Conservation (phyloP, 2,329 filamentous ascomycete species). For the Tolypocladium sp. region DNA sequence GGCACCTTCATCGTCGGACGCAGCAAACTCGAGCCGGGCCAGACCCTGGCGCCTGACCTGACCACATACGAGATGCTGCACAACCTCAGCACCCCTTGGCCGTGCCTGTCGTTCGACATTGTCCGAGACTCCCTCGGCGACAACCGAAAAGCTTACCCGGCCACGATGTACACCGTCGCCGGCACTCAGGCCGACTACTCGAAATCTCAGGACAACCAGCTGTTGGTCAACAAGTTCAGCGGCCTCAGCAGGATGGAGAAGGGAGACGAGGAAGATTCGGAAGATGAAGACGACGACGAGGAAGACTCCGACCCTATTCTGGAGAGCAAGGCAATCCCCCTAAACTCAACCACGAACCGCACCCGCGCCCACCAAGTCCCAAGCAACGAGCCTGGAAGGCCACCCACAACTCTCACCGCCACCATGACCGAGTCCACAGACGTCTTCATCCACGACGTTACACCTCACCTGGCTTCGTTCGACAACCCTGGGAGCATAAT, state of each 20-base stretch:
- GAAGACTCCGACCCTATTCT: constrained; percentile 82
- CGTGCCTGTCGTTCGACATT: constrained; percentile 93
- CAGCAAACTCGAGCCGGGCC: constrained; percentile 81
- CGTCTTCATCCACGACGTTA: constrained; percentile 90
- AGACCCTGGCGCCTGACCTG: constrained; percentile 82
- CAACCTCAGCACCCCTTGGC: constrained; percentile 88
- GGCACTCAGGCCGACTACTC: constrained; percentile 82
- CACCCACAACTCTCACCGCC: constrained; percentile 77
- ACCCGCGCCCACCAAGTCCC: constrained; percentile 80
- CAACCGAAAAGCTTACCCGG: constrained; percentile 85
- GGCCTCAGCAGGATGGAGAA: constrained; percentile 81
- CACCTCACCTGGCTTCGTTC: constrained; percentile 79
- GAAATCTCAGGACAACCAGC: constrained; percentile 75
- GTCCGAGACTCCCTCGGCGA: constrained; percentile 79
- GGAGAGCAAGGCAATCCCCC: constrained; percentile 81
- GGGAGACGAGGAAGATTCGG: constrained; percentile 54
- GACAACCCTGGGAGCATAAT: constrained; percentile 79
- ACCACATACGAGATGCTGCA: constrained; percentile 98
- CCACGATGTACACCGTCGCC: constrained; percentile 88
- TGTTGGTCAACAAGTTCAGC: constrained; percentile 95
- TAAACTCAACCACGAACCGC: constrained; percentile 84
- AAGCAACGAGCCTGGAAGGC: constrained; percentile 56
- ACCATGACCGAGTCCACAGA: constrained; percentile 86
- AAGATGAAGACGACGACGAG: constrained; percentile 64
- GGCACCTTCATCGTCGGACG: constrained; percentile 93